Base-by-base conservation (phyloP, 345 rosid species). In the Gossypium bickii region DNA sequence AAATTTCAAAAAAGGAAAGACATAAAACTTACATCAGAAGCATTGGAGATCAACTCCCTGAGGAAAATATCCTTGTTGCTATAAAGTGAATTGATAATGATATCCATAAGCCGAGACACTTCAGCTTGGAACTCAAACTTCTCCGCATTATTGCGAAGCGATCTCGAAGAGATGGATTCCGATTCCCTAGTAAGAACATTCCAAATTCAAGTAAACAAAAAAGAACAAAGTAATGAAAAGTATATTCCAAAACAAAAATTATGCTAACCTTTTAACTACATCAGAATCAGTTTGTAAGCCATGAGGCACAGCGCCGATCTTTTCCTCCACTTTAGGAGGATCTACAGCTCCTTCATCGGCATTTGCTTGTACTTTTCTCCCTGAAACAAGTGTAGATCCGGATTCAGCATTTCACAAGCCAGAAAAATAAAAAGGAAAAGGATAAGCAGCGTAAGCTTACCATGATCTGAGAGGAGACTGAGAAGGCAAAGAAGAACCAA, bases 71-170 rank as follows among this genome's bases (percentile, higher is more conserved):
- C 99, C 82, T 93, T 94, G 84, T 94, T 94, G 75, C 99, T 94
- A 80, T 94, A 93, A 15, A 94, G 97, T 76, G 99, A 94, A 89
- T 94, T 94, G 83, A 94, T 89, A 56, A 94, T 80, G 74, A 94
- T 94, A 65, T 94, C 98, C 98, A 94, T 92, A 48, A 91, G 98
- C 88, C 98, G 86, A 72, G 98, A 94, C 47, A 92, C 98, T 89
- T 94, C 98, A 60, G 98, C 98, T 74, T 94, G 98, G 87, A 94
- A 94, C 87, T 92, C 89, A 80, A 91, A 94, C 82, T 91, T 94
- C 90, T 92, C 93, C 81, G 93, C 98, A 79, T 70, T 86, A 76
- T 71, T 80, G 18, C 98, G 97, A 71, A 94, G 92, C 2, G 95
- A 78, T 76, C 86, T 92, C 85, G 83, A 89, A 38, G 98, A 94